phyloP scores from a whole-genome alignment of 106 monocot species.

The Allium cepa region DNA sequence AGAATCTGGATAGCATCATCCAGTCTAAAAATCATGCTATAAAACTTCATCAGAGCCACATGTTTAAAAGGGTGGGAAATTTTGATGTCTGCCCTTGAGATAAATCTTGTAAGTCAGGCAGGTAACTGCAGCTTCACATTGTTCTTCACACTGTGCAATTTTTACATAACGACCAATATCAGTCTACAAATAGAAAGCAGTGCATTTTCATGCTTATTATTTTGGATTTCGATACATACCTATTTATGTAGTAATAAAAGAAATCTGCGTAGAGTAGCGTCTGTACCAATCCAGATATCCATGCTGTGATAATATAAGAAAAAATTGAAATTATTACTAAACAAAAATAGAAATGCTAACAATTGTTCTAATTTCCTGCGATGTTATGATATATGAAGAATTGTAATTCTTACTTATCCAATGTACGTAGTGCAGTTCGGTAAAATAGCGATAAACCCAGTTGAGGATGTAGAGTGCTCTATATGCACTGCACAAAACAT shows the following conservation, averaged over 20 bases:
- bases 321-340: conserved; percentile 3
- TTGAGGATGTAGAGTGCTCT: conserved; percentile 79
- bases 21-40: too few species aligned
- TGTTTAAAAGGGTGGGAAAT: background rate
- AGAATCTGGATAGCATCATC: too few species aligned
- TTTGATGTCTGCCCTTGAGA: too few species aligned
- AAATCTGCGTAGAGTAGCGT: conserved; percentile 90
- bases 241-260: conserved; percentile 91
- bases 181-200: background rate
- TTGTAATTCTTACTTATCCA: conserved; percentile 73
- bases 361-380: background rate
- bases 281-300: conserved; percentile 84
- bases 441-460: conserved; percentile 90
- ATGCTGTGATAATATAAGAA: conserved; percentile 37
- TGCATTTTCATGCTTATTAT: background rate
- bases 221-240: conserved; percentile 21
- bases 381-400: background rate
- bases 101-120: conserved; percentile 17
- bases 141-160: conserved; percentile 80
- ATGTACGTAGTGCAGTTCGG: conserved; percentile 76
- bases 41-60: too few species aligned
- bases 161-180: background rate
- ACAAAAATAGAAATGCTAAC: background rate
- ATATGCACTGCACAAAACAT: conserved; percentile 61
- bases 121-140: conserved; percentile 85